phyloP scores from a whole-genome alignment of 495 filamentous ascomycete genomes.

The Rhizodiscina lignyota region DNA sequence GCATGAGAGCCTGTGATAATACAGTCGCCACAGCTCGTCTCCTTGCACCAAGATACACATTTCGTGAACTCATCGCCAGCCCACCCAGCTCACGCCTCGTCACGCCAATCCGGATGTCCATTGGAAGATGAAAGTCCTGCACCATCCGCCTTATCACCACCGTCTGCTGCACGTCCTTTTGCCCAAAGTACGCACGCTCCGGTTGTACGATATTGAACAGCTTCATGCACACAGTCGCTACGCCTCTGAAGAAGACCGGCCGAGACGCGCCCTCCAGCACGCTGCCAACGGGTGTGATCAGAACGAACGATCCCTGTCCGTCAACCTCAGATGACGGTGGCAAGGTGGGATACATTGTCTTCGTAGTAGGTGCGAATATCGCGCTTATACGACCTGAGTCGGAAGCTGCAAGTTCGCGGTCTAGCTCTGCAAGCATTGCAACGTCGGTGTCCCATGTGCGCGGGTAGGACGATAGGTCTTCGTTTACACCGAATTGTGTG shows the following conservation, averaged over 20 bases:
- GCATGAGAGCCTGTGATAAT: constrained; percentile 46
- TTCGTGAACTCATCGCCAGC: constrained; percentile 83
- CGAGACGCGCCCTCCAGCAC: constrained; percentile 69
- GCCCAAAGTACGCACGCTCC: constrained; percentile 86
- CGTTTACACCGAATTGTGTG: constrained; percentile 82
- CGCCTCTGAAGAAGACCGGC: constrained; percentile 93
- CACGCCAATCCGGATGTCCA: constrained; percentile 51
- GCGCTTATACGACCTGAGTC: constrained; percentile 53
- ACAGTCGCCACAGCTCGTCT: constrained; percentile 56
- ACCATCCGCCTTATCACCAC: constrained; percentile 79
- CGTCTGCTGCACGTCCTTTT: constrained; percentile 96
- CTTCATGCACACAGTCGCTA: constrained; percentile 95
- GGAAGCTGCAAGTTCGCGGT: constrained; percentile 46
- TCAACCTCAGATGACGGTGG: constrained; percentile 59
- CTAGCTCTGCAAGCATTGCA: constrained; percentile 44
- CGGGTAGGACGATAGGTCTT: constrained; percentile 78
- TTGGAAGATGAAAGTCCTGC: constrained; percentile 69
- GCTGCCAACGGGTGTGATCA: constrained; percentile 64
- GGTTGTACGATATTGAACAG: constrained; percentile 83
- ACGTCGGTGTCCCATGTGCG: constrained; percentile 75
- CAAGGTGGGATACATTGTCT: constrained; percentile 71
- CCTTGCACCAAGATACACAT: constrained; percentile 74
- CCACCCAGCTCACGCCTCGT: constrained; percentile 72
- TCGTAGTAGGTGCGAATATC: constrained; percentile 69
- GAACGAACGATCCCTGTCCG: constrained; percentile 77